Base-by-base conservation (phyloP, 2,329 filamentous ascomycete genomes). In the Apiospora arundinis region DNA sequence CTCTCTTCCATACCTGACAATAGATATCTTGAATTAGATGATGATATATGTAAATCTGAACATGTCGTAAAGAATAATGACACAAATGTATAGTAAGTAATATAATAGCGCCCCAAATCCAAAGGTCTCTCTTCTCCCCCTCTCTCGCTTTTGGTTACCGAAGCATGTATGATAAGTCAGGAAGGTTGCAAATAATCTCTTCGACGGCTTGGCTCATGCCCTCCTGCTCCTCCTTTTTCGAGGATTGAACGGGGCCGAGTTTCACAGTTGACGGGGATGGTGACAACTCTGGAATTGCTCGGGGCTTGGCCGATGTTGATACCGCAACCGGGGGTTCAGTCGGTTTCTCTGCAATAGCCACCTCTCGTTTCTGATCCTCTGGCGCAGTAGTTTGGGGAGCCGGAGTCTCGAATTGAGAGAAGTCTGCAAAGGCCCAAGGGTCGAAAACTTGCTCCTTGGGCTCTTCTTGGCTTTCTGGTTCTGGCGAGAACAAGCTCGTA, bases 151-250 rank as follows among this genome's bases (percentile, higher is more conserved):
- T 32, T 32, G 18, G 45, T 75, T 23, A 85, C 74, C 79, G 79
- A 73, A 86, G 74, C 84, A 86, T 86, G 70, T 86, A 86, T 25
- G 84, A 83, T 49, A 86, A 75, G 75, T 86, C 82, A 3, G 84
- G 84, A 25, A 86, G 76, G 68, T 77, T 78, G 67, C 76, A 76
- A 45, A 86, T 72, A 68, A 85, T 81, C 44, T 73, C 75, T 18
- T 77, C 76, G 68, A 83, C 77, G 21, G 80, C 74, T 23, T 78
- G 76, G 18, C 82, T 80, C 56, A 63, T 40, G 23, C 82, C 78
- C 44, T 83, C 78, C 45, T 80, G 74, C 11, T 73, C 70, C 23
- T 73, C 68, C 18, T 60, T 49, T 25, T 66, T 63, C 18, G 44
- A 25, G 9, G 23, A 72, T 49, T 77, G 70, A 23, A 75, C 69